Evolutionary conservation across 148 eudicot genomes (phyloP).

Genomic region (Salicornia ramosissima): DNA sequence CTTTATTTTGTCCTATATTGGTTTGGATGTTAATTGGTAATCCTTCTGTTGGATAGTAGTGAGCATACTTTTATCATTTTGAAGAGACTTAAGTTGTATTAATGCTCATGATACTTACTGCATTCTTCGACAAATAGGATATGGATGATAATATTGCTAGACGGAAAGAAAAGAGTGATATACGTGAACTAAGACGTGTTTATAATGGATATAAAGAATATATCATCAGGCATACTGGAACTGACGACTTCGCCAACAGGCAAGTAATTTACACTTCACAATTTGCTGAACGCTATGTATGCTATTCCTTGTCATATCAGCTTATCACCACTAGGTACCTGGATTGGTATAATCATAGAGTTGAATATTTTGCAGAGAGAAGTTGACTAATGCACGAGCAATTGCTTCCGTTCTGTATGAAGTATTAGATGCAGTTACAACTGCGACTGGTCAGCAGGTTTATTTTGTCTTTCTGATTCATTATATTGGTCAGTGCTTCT

Average conservation of each 20-base stretch:
- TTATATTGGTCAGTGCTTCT: background rate
- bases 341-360: too few species aligned
- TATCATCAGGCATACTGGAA: constrained; percentile 62
- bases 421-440: constrained; percentile 60
- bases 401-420: constrained; percentile 76
- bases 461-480: constrained; percentile 6
- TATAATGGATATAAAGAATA: constrained; percentile 57
- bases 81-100: background rate
- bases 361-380: constrained; percentile 66
- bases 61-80: background rate
- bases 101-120: background rate
- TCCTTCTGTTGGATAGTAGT: background rate
- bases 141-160: constrained; percentile 54
- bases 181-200: constrained; percentile 88
- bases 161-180: constrained; percentile 79
- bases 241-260: constrained; percentile 63
- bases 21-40: background rate
- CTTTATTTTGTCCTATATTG: background rate
- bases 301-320: background rate
- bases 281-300: background rate
- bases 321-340: constrained; percentile 12
- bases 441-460: constrained; percentile 87
- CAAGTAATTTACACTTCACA: constrained; percentile 17
- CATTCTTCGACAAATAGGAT: constrained; percentile 43
- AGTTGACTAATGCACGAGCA: constrained; percentile 60